Base-by-base conservation (phyloP, 345 rosid genomes). In the Eutrema yunnanense region DNA sequence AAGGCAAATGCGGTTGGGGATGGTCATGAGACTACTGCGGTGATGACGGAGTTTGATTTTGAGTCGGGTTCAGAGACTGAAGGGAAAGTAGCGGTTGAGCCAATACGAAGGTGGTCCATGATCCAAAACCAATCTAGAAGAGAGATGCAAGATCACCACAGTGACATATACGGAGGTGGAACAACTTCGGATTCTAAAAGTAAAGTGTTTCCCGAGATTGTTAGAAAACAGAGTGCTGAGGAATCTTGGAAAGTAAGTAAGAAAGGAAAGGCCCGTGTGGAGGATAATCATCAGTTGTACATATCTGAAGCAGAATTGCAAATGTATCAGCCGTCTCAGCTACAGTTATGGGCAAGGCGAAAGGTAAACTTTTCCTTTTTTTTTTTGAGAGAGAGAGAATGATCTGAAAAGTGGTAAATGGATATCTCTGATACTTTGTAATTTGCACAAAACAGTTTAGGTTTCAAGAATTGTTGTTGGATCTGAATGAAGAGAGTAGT, bases 51-150 rank as follows among this genome's bases (percentile, higher is more conserved):
- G 71, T 68, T 73, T 61, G 62, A 81, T 65, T 78, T 53, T 80
- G 97, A 87, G 62, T 73, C 87, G 4, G 79, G 73, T 55, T 41
- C 77, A 40, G 97, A 89, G 70, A 80, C 73, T 66, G 96, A 90
- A 80, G 89, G 86, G 42, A 84, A 85, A 60, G 60, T 93, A 69
- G 84, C 72, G 22, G 92, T 89, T 62, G 85, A 83, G 65, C 86
- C 97, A 43, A 81, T 91, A 60, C 87, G 81, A 84, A 94, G 89
- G 81, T 94, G 98, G 98, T 85, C 76, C 75, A 85, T 94, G 46
- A 86, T 87, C 62, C 87, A 89, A 74, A 89, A 91, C 75, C 89
- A 89, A 49, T 78, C 65, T 41, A 82, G 90, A 61, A 89, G 88
- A 67, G 98, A 91, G 48, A 78, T 74, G 55, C 95, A 88, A 34